A percentile compares a stretch with the other conserved stretches of the same genome.
These are phyloP conservation scores for Diutina catenulata DNA, from an alignment of 1,139 yeast genomes.

Conservation along the genomic window DNA sequence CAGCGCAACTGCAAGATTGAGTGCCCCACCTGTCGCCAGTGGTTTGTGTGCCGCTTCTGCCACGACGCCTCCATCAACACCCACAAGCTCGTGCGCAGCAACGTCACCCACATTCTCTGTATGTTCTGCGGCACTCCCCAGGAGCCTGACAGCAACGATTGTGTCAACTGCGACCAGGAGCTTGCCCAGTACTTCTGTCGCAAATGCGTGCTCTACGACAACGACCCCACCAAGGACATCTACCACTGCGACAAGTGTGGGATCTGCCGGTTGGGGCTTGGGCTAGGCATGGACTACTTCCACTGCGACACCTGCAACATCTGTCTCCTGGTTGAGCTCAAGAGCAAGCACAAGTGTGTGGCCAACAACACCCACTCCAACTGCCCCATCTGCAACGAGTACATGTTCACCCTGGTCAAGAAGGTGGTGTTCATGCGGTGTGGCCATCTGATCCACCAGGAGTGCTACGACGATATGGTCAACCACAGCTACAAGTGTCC, in stretches of 20 bases:
- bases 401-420: slow-evolving; percentile 73
- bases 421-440: slow-evolving; percentile 89
- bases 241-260: slow-evolving; percentile 93
- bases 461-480: slow-evolving; percentile 70
- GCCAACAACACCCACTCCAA: slow-evolving; percentile 82
- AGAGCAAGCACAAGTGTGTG: slow-evolving; percentile 70
- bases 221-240: slow-evolving; percentile 68
- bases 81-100: slow-evolving; percentile 55
- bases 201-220: slow-evolving; percentile 73
- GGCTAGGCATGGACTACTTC: slow-evolving; percentile 78
- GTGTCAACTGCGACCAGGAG: slow-evolving; percentile 52
- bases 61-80: slow-evolving; percentile 50
- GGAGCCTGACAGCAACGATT: slow-evolving; percentile 50
- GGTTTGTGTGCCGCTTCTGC: slow-evolving; percentile 79
- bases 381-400: slow-evolving; percentile 90
- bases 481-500: slow-evolving; percentile 85
- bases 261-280: slow-evolving; percentile 81
- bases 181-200: slow-evolving; percentile 71
- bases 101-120: slow-evolving; percentile 63
- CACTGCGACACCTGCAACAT: slow-evolving; percentile 89
- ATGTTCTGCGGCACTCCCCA: slow-evolving; percentile 74
- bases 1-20: slow-evolving; percentile 75
- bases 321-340: slow-evolving; percentile 72
- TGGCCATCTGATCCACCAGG: slow-evolving; percentile 88
- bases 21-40: slow-evolving; percentile 60